Conservation (phyloP, 805 yeast genomes). For the Ogataea thermomethanolica region DNA sequence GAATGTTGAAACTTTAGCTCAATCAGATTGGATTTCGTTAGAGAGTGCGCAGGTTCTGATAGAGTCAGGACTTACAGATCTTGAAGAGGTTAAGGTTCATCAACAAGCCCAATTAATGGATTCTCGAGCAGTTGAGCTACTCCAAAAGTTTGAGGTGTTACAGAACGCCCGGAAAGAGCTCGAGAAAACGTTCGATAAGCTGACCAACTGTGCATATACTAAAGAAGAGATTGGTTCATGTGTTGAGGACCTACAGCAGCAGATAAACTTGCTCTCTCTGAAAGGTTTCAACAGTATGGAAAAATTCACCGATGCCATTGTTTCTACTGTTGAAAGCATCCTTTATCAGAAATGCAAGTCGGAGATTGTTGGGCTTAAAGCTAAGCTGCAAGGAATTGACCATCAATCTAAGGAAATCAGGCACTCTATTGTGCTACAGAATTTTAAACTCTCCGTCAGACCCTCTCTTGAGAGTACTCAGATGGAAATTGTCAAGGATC, state of each 20-base stretch:
- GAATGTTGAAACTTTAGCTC: slow-evolving; percentile 34
- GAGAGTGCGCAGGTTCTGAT: slow-evolving; percentile 47
- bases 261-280: slow-evolving; percentile 34
- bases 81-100: slow-evolving; percentile 30
- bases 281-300: slow-evolving; percentile 37
- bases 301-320: slow-evolving; percentile 33
- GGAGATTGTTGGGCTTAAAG: slow-evolving; percentile 14
- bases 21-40: slow-evolving; percentile 52
- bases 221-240: slow-evolving; percentile 14
- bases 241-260: slow-evolving; percentile 33
- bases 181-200: slow-evolving; percentile 15
- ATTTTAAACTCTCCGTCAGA: slow-evolving; percentile 34
- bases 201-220: slow-evolving; percentile 30
- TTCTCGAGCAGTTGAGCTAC: slow-evolving; percentile 27
- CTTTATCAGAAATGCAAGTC: slow-evolving; percentile 30
- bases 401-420: slow-evolving; percentile 36
- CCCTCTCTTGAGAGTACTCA: slow-evolving; percentile 44
- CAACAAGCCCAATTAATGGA: slow-evolving; percentile 34
- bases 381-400: slow-evolving; percentile 23
- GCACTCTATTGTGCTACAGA: slow-evolving; percentile 38
- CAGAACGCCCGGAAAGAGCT: slow-evolving; percentile 29
- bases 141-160: slow-evolving; percentile 31
- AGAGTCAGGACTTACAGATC: slow-evolving; percentile 24
- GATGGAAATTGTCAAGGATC: slow-evolving; percentile 21
- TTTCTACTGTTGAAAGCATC: slow-evolving; percentile 28